These are phyloP conservation scores for Ceratobasidium sp. DNA, from an alignment of 1,284 basidiomycete species.

Conservation along the genomic window DNA sequence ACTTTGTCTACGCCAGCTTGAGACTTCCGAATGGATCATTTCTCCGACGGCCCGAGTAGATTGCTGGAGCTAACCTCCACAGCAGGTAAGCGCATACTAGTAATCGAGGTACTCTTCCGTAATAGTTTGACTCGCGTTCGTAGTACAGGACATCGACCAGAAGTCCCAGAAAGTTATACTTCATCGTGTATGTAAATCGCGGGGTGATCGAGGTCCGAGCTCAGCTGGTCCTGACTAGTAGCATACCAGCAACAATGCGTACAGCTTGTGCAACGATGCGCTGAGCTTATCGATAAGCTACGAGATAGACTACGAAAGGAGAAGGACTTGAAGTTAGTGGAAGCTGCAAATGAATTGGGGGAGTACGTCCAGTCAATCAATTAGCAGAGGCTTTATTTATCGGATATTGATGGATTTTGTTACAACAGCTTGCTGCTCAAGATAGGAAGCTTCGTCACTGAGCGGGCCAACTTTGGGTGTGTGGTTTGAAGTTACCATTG, in stretches of 20 bases:
- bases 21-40: too few species aligned
- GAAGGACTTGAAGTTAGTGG: neutral
- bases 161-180: neutral
- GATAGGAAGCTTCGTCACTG: neutral
- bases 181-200: slow-evolving; percentile 3
- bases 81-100: too few species aligned
- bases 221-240: neutral
- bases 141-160: neutral
- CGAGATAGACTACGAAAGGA: neutral
- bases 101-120: too few species aligned
- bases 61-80: too few species aligned
- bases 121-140: too few species aligned
- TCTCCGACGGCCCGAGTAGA: too few species aligned
- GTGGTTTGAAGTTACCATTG: neutral
- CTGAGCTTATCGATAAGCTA: neutral
- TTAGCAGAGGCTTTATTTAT: neutral
- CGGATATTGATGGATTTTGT: neutral
- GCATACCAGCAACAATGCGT: slow-evolving; percentile 18
- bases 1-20: too few species aligned
- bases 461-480: slow-evolving; percentile 10
- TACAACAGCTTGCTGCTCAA: slow-evolving; percentile 5
- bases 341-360: slow-evolving; percentile 27
- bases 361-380: neutral
- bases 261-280: slow-evolving; percentile 5
- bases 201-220: neutral